Evolutionary conservation across 305 asterid genomes (phyloP).

Genomic region (Petunia hybrid): DNA sequence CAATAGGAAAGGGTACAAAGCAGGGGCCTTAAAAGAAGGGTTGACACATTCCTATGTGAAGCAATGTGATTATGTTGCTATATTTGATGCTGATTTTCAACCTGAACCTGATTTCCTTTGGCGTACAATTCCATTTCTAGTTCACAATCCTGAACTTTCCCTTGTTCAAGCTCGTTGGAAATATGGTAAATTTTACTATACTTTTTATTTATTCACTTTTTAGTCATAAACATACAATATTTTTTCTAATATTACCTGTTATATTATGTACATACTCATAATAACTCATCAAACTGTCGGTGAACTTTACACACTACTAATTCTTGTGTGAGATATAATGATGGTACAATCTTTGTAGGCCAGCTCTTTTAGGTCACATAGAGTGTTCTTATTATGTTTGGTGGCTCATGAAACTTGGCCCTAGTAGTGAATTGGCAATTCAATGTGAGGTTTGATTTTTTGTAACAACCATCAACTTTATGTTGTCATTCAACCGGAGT

Average conservation of each 20-base stretch:
- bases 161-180: slow-evolving; percentile 97
- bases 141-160: slow-evolving; percentile 75
- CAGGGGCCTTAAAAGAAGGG: slow-evolving; percentile 88
- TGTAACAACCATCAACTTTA: neutral
- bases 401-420: slow-evolving; percentile 21
- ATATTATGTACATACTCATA: neutral
- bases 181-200: slow-evolving; percentile 58
- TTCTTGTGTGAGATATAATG: slow-evolving; percentile 31
- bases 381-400: neutral
- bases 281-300: slow-evolving; percentile 53
- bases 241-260: neutral
- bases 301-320: slow-evolving; percentile 43
- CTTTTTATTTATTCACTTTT: neutral
- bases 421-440: slow-evolving; percentile 20
- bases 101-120: slow-evolving; percentile 91
- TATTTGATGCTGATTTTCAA: slow-evolving; percentile 90
- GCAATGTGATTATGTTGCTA: slow-evolving; percentile 80
- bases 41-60: slow-evolving; percentile 67
- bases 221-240: too few relatives aligned
- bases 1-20: slow-evolving; percentile 89
- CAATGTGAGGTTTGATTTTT: slow-evolving; percentile 29
- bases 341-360: slow-evolving; percentile 38
- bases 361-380: slow-evolving; percentile 37
- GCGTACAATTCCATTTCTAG: slow-evolving; percentile 73
- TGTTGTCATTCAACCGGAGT: neutral